Conservation (phyloP, 108 stramenopile genomes). For the Cyclotella kingstonii region DNA sequence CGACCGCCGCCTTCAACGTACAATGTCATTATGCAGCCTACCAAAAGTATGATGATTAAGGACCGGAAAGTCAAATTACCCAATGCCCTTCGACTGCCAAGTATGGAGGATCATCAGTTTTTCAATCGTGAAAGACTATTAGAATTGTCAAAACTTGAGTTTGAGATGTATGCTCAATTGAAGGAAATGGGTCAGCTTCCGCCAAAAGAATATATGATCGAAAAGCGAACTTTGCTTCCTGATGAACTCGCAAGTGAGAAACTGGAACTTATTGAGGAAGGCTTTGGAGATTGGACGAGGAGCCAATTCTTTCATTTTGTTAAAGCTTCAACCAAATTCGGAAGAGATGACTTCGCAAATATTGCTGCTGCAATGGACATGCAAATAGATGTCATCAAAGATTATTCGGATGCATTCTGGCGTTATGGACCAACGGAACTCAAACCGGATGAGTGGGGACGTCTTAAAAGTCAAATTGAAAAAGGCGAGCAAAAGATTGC, state of each 20-base stretch:
- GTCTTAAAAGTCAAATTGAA: slow-evolving; percentile 70
- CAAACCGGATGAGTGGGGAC: slow-evolving; percentile 80
- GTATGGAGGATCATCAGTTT: slow-evolving; percentile 95
- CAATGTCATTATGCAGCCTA: slow-evolving; percentile 78
- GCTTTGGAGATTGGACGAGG: slow-evolving; percentile 88
- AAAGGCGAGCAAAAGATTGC: slow-evolving; percentile 83
- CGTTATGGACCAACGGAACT: slow-evolving; percentile 71
- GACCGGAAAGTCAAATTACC: slow-evolving; percentile 76
- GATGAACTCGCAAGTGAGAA: slow-evolving; percentile 81
- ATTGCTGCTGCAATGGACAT: slow-evolving; percentile 89
- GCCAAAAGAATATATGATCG: slow-evolving; percentile 55
- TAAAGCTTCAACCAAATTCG: slow-evolving; percentile 55
- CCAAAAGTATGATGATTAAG: slow-evolving; percentile 81
- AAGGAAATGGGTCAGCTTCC: slow-evolving; percentile 75
- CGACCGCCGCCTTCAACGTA: slow-evolving; percentile 80
- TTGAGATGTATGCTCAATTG: slow-evolving; percentile 74
- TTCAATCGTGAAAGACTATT: slow-evolving; percentile 86
- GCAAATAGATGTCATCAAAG: slow-evolving; percentile 71
- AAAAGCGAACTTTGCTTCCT: slow-evolving; percentile 57
- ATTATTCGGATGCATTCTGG: slow-evolving; percentile 91
- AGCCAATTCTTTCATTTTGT: slow-evolving; percentile 83
- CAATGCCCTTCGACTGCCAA: slow-evolving; percentile 68
- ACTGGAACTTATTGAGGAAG: slow-evolving; percentile 75
- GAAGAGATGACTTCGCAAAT: slow-evolving; percentile 78
- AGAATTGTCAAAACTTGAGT: slow-evolving; percentile 78